Evolutionary conservation across 352 stramenopile species (phyloP), one percentile per base, ranked within the genome.

Genomic region (Globisporangium megalacanthum): DNA sequence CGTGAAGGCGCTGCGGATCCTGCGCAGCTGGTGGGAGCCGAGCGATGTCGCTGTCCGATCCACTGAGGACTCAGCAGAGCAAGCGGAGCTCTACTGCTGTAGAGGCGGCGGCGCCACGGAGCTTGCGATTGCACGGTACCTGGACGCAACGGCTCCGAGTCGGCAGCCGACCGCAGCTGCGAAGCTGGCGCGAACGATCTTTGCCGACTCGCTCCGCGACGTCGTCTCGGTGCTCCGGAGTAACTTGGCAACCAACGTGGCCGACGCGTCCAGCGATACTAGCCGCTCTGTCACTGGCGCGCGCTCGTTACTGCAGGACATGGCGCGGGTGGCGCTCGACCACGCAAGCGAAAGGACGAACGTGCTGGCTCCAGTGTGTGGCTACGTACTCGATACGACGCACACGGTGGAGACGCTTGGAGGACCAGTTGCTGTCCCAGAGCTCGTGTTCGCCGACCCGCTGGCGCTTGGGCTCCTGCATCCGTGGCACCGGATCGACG

Each of bases 1-100:
- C 4, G 56, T 79, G 41, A 89, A 91, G 57, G 62, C 66, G 9
- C 60, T 93, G 3, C 73, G 77, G 6, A 75, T 91, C 6, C 60
- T 91, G 14, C 58, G 42, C 39, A 73, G 65, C 45, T 77, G 68
- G 75, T 76, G 55, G 51, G 59, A 77, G 33, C 55, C 60, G 3
- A 35, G 36, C 17, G 17, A 53, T 11, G n/a, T 36, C 31, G 9
- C 1, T 29, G 4, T 29, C 25, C 31, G 17, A 14, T 0, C 19
- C 20, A 13, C 2, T 13, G 9, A 36, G 2, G 13, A 54, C 22
- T 20, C 42, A 2, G 10, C 33, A 19, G 8, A 22, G 14, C 6
- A 29, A 29, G 25, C 25, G 25, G 52, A 56, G n/a, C 37, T 73
- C 2, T 64, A 57, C 7, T 44, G 68, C 20, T 88, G 74, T 62